phyloP scores from a whole-genome alignment of 1,284 basidiomycete species.

The Ustilago hordei region DNA sequence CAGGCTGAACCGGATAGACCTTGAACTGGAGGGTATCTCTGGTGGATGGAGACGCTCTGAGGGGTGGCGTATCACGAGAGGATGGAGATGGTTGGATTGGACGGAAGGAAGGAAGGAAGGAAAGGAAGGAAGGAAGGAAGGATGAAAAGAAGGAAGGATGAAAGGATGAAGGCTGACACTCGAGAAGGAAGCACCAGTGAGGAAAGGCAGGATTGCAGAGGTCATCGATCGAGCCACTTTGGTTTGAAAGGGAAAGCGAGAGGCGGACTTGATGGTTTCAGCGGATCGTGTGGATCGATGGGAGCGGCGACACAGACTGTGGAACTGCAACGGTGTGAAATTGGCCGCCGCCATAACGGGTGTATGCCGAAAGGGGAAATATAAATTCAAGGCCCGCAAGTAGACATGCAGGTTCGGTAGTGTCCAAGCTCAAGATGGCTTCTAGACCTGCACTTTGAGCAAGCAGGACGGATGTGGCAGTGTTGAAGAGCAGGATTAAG shows the following conservation, averaged over 20 bases:
- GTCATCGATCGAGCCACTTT: constrained; percentile 19
- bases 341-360: constrained; percentile 4
- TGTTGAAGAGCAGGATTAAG: neutral
- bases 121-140: neutral
- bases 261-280: constrained; percentile 2
- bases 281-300: constrained; percentile 16
- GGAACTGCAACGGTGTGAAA: neutral
- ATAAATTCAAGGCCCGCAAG: constrained; percentile 19
- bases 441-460: neutral
- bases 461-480: neutral
- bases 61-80: neutral
- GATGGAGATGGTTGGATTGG: constrained; percentile 1
- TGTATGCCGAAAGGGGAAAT: constrained; percentile 20
- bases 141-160: neutral
- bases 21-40: constrained; percentile 9
- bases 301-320: constrained; percentile 4
- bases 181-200: neutral
- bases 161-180: constrained; percentile 3
- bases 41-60: neutral
- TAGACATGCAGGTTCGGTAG: neutral
- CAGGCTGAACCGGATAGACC: neutral
- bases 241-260: neutral
- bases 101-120: neutral
- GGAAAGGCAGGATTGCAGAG: constrained; percentile 2
- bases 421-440: neutral